A percentile compares a stretch with the other conserved stretches of the same genome.
Evolutionary conservation across 1,284 basidiomycete genomes (phyloP).

Genomic region (Phellinidium pouzarii): DNA sequence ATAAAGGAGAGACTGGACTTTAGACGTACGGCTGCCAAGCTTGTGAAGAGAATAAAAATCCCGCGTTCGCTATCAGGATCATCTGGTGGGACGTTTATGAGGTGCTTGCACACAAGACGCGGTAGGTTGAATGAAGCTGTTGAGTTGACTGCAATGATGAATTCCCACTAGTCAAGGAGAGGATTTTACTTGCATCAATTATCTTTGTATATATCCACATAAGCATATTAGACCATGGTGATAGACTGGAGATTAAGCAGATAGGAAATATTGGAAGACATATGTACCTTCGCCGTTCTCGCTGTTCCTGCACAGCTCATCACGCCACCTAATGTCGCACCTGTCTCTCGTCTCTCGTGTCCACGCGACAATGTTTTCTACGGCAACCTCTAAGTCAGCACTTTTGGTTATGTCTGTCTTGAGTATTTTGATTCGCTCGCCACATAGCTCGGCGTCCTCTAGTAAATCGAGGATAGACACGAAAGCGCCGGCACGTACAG

Average conservation of each 20-base stretch:
- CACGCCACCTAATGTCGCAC: conserved; percentile 43
- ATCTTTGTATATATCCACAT: conserved; percentile 27
- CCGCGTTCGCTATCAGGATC: conserved; percentile 45
- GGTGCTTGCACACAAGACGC: conserved; percentile 42
- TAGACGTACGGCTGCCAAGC: conserved; percentile 45
- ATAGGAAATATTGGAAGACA: background rate
- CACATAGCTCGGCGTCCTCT: conserved; percentile 25
- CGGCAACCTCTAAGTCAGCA: conserved; percentile 18
- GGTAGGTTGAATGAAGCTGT: conserved; percentile 51
- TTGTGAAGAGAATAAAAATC: conserved; percentile 46
- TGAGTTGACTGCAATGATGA: conserved; percentile 43
- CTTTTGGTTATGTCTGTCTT: conserved; percentile 26
- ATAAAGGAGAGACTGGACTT: background rate
- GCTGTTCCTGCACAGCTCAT: conserved; percentile 49
- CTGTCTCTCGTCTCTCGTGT: conserved; percentile 33
- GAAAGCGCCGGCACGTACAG: conserved; percentile 37
- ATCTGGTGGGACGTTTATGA: conserved; percentile 40
- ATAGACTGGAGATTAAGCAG: background rate
- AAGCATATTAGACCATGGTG: no score
- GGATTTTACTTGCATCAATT: conserved; percentile 39
- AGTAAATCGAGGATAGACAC: conserved; percentile 44
- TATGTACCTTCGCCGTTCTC: conserved; percentile 33
- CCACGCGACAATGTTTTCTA: conserved; percentile 33
- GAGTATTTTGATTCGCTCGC: conserved; percentile 35
- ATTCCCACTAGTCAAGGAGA: conserved; percentile 44